These are phyloP conservation scores for Capsicum baccatum DNA, from an alignment of 257 asterid genomes.

Conservation along the genomic window DNA sequence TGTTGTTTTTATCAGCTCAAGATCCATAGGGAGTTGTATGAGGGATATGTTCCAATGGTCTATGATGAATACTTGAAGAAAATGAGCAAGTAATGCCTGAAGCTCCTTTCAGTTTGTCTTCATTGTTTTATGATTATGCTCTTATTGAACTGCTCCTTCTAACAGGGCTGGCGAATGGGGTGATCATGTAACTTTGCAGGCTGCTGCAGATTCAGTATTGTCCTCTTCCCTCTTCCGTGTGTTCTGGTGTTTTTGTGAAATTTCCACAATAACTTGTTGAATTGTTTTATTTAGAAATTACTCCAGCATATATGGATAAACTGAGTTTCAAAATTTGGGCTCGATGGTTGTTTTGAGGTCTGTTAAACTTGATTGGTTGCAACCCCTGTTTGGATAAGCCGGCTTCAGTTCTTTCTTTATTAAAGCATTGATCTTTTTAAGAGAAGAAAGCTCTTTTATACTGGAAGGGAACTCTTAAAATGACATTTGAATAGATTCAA, in stretches of 20 bases:
- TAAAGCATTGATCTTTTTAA: neutral
- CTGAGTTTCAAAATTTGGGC: neutral
- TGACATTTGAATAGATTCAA: neutral
- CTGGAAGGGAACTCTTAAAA: neutral
- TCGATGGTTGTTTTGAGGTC: constrained; percentile 10
- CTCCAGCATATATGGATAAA: neutral
- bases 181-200: constrained; percentile 90
- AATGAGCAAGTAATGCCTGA: constrained; percentile 69
- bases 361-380: constrained; percentile 23
- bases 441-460: neutral
- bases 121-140: constrained; percentile 24
- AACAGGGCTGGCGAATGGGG: constrained; percentile 96
- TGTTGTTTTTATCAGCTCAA: constrained; percentile 61
- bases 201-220: constrained; percentile 88
- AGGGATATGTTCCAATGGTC: constrained; percentile 82
- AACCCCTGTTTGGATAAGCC: constrained; percentile 10
- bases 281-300: neutral
- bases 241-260: neutral
- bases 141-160: neutral
- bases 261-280: constrained; percentile 17
- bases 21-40: constrained; percentile 71
- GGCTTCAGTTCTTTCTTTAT: neutral
- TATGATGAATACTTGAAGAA: constrained; percentile 71
- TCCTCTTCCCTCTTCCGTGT: constrained; percentile 27
- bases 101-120: constrained; percentile 13